A percentile compares a stretch with the other conserved stretches of the same genome.
phyloP scores from a whole-genome alignment of 2,329 filamentous ascomycete species.

The Lizonia empirigonia region DNA sequence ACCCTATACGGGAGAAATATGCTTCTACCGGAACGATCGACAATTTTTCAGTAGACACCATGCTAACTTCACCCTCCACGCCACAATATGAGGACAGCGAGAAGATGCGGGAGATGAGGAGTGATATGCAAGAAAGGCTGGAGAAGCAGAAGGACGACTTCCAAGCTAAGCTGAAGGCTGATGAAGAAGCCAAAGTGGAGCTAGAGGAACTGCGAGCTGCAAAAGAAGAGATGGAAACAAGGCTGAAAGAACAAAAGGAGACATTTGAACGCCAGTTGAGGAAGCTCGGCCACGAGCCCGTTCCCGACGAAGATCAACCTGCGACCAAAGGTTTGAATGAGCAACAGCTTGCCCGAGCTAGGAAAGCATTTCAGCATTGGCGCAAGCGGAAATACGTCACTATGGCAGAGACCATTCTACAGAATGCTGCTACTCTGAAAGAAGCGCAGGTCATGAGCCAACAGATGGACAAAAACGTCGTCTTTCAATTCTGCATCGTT shows the following conservation, averaged over 20 bases:
- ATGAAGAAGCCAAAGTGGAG: slow-evolving; percentile 76
- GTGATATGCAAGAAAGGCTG: slow-evolving; percentile 82
- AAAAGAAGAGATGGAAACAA: slow-evolving; percentile 87
- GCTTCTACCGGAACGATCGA: slow-evolving; percentile 93
- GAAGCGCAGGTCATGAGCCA: slow-evolving; percentile 98
- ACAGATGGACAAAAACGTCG: slow-evolving; percentile 87
- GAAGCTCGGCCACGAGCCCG: slow-evolving; percentile 61
- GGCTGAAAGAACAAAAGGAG: slow-evolving; percentile 81
- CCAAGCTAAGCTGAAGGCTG: slow-evolving; percentile 74
- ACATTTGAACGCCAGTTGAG: slow-evolving; percentile 85
- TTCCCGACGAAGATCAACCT: slow-evolving; percentile 50
- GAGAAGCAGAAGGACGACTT: slow-evolving; percentile 86
- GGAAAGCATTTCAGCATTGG: slow-evolving; percentile 74
- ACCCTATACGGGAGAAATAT: slow-evolving; percentile 90
- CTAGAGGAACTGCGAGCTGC: slow-evolving; percentile 78
- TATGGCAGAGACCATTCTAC: slow-evolving; percentile 90
- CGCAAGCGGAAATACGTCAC: slow-evolving; percentile 82
- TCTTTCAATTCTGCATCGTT: slow-evolving; percentile 93
- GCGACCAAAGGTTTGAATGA: slow-evolving; percentile 58
- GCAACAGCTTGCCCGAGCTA: slow-evolving; percentile 73
- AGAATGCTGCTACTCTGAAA: slow-evolving; percentile 85
- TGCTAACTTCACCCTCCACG: slow-evolving; percentile 91
- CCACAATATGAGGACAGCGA: slow-evolving; percentile 83
- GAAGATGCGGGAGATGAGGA: slow-evolving; percentile 72
- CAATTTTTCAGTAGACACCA: slow-evolving; percentile 94